Conservation (phyloP, 768 basidiomycete species). For the Dictyophora rubrovolvata region DNA sequence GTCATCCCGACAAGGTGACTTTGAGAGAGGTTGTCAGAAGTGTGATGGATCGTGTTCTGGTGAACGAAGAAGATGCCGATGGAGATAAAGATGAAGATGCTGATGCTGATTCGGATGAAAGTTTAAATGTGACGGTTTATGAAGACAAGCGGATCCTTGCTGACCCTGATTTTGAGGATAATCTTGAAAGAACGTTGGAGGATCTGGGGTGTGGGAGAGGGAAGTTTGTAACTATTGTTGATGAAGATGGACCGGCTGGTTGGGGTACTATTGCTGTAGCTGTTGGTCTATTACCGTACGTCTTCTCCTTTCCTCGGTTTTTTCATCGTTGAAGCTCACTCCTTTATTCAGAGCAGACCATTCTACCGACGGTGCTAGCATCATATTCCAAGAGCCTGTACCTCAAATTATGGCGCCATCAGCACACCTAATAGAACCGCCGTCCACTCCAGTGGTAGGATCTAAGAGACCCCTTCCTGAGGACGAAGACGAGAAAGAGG, state of each 20-base stretch:
- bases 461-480: conserved; percentile 42
- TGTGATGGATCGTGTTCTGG: conserved; percentile 35
- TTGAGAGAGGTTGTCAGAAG: conserved; percentile 66
- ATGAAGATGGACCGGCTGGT: conserved; percentile 62
- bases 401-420: conserved; percentile 37
- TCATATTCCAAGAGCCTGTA: conserved; percentile 56
- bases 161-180: conserved; percentile 94
- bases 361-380: conserved; percentile 36
- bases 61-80: conserved; percentile 23
- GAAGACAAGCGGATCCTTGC: conserved; percentile 80
- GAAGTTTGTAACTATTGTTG: conserved; percentile 80
- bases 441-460: conserved; percentile 31
- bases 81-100: conserved; percentile 12
- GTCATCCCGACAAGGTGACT: conserved; percentile 59
- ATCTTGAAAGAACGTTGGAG: conserved; percentile 67
- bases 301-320: conserved; percentile 14
- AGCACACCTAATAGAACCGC: conserved; percentile 29
- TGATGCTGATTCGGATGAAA: conserved; percentile 24
- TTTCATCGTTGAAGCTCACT: not conserved
- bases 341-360: conserved; percentile 42
- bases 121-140: conserved; percentile 66
- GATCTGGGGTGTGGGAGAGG: conserved; percentile 73
- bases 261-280: conserved; percentile 63
- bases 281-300: conserved; percentile 62
- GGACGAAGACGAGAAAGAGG: conserved; percentile 24